Evolutionary conservation across 2,329 filamentous ascomycete species (phyloP).

Genomic region (Xylaria hypoxylon): DNA sequence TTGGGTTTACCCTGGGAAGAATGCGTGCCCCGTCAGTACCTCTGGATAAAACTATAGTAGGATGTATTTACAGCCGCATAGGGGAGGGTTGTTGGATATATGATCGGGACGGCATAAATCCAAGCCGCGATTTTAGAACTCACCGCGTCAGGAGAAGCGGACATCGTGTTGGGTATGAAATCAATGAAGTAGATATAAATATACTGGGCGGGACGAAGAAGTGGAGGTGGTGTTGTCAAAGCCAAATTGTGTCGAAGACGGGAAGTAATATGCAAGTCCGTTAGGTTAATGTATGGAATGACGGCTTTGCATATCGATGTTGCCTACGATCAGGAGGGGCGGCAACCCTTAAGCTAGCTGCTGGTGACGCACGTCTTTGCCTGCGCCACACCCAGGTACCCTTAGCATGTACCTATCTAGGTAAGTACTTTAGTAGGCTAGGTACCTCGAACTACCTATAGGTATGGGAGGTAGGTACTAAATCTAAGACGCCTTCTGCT

Average conservation of each 20-base stretch:
- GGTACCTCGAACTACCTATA: constrained; percentile 3
- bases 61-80: constrained; percentile 5
- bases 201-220: constrained; percentile 20
- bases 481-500: too few species aligned
- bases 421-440: background rate
- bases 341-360: constrained; percentile 26
- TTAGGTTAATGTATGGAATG: constrained; percentile 28
- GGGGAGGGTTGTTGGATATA: constrained; percentile 21
- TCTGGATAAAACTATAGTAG: background rate
- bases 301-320: constrained; percentile 23
- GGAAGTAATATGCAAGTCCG: constrained; percentile 26
- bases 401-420: background rate
- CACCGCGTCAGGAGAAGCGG: constrained; percentile 51
- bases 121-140: constrained; percentile 41
- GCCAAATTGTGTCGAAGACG: constrained; percentile 10
- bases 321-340: constrained; percentile 36
- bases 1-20: constrained; percentile 56
- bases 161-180: constrained; percentile 44
- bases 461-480: too few species aligned
- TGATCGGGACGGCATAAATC: constrained; percentile 34
- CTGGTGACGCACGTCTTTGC: constrained; percentile 34
- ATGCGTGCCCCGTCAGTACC: constrained; percentile 34
- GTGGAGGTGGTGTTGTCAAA: constrained; percentile 8
- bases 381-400: constrained; percentile 31
- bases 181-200: constrained; percentile 23